Evolutionary conservation across 495 filamentous ascomycete species (phyloP).

Genomic region (Hypoxylon cercidicola): DNA sequence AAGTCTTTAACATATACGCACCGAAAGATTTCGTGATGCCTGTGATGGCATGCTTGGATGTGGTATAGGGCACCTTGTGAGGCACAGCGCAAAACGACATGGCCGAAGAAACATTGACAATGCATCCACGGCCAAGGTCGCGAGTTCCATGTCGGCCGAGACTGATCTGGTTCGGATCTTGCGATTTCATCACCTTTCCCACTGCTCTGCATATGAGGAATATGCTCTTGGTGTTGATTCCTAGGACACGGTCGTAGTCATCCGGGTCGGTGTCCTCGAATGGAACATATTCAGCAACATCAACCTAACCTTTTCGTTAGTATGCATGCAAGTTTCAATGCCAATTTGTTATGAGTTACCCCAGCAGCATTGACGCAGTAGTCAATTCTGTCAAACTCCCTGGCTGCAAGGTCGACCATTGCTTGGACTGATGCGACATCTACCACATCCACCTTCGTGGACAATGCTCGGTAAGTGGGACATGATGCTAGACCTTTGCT

Average conservation of each 20-base stretch:
- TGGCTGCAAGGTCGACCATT: constrained; percentile 35
- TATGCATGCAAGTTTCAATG: too few species aligned
- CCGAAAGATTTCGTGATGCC: constrained; percentile 38
- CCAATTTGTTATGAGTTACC: neutral
- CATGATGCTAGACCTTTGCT: constrained; percentile 42
- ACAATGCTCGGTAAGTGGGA: constrained; percentile 31
- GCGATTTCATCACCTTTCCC: constrained; percentile 49
- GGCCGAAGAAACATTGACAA: constrained; percentile 41
- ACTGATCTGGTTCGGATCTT: constrained; percentile 43
- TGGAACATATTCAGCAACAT: constrained; percentile 23
- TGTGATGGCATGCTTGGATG: constrained; percentile 42
- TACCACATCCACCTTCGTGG: constrained; percentile 29
- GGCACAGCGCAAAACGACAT: constrained; percentile 26
- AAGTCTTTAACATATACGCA: constrained; percentile 7
- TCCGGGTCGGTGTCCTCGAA: constrained; percentile 41
- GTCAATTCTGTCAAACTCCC: constrained; percentile 36
- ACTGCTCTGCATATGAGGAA: constrained; percentile 49
- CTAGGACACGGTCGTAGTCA: constrained; percentile 45
- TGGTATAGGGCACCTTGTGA: constrained; percentile 29
- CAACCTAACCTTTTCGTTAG: constrained; percentile 30
- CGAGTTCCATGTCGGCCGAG: constrained; percentile 30
- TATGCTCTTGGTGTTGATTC: constrained; percentile 47
- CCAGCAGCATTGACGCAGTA: constrained; percentile 24
- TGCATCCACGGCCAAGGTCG: constrained; percentile 37
- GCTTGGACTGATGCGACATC: constrained; percentile 48